Conservation (phyloP, 257 asterid genomes). For the Solanum raphanifolium region DNA sequence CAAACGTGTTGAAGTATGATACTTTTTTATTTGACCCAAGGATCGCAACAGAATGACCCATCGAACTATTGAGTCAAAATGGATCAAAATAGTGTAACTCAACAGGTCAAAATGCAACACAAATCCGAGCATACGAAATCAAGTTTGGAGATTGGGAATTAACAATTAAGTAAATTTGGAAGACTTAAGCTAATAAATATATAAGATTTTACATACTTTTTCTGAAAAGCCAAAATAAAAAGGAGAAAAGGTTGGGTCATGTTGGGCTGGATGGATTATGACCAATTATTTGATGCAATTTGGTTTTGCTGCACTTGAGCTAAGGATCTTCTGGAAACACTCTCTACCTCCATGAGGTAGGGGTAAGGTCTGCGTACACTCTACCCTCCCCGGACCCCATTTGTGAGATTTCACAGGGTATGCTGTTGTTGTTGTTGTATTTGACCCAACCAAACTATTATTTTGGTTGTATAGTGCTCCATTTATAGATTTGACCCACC, state of each 20-base stretch:
- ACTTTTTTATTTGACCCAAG: neutral
- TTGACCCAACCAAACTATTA: neutral
- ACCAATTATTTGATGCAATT: neutral
- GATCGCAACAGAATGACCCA: neutral
- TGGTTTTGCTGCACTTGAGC: neutral
- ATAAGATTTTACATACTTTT: neutral
- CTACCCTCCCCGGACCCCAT: neutral
- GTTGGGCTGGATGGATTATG: neutral
- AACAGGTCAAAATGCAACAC: neutral
- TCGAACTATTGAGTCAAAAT: neutral
- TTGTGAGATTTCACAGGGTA: neutral
- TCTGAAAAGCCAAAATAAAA: neutral
- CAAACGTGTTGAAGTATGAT: neutral
- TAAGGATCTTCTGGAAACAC: neutral
- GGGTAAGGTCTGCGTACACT: neutral
- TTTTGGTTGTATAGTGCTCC: neutral
- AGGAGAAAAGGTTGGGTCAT: neutral
- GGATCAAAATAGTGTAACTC: neutral
- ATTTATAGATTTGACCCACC: neutral
- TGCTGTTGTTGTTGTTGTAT: neutral
- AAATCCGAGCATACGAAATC: neutral
- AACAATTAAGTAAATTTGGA: neutral
- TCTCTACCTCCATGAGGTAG: neutral
- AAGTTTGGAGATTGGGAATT: neutral
- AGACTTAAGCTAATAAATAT: neutral